Conservation (phyloP, 768 basidiomycete genomes). For the Crucibulum laeve region DNA sequence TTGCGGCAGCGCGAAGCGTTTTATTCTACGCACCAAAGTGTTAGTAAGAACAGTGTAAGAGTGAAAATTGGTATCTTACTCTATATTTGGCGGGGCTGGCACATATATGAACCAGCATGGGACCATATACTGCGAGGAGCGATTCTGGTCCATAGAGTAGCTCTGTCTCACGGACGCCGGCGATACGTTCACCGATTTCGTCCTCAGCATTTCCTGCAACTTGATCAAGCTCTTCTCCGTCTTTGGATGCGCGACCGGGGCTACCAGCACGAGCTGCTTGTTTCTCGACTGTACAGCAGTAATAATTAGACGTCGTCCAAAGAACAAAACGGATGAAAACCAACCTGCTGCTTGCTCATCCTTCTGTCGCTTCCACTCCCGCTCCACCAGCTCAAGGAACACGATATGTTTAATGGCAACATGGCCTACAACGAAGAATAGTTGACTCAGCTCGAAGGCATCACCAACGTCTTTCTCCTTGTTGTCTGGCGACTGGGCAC, state of each 20-base stretch:
- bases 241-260: conserved; percentile 40
- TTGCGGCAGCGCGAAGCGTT: conserved; percentile 82
- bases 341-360: conserved; percentile 80
- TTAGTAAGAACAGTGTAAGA: conserved; percentile 2
- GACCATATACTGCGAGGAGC: conserved; percentile 80
- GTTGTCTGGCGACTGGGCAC: conserved; percentile 17
- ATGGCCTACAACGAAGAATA: conserved; percentile 95
- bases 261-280: conserved; percentile 31
- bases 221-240: conserved; percentile 87
- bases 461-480: conserved; percentile 61
- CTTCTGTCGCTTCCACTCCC: conserved; percentile 96
- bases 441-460: conserved; percentile 84
- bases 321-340: conserved; percentile 34
- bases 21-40: conserved; percentile 53
- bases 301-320: background rate
- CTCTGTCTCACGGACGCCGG: conserved; percentile 79
- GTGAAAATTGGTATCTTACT: conserved; percentile 35
- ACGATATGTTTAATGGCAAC: conserved; percentile 98
- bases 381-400: conserved; percentile 90
- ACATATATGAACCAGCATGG: conserved; percentile 87
- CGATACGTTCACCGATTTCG: conserved; percentile 92
- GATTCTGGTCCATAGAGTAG: conserved; percentile 81
- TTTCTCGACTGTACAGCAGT: conserved; percentile 55
- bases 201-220: conserved; percentile 98
- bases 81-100: conserved; percentile 89